A percentile compares a stretch with the other conserved stretches of the same genome.
These are phyloP conservation scores for Verbena officinalis DNA, from an alignment of 257 asterid genomes.

Conservation along the genomic window DNA sequence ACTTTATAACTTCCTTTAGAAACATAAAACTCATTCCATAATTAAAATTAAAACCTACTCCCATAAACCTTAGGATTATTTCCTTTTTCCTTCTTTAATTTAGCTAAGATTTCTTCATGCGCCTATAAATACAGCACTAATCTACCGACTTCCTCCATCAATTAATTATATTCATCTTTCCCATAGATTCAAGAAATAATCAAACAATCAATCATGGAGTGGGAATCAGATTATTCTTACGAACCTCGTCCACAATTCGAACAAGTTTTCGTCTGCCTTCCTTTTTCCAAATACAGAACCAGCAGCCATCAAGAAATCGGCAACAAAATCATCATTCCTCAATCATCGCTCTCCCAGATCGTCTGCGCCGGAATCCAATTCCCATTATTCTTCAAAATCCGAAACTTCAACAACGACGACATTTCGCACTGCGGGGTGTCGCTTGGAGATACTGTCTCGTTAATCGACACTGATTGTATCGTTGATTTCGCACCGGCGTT, in stretches of 20 bases:
- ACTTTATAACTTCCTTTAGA: too few relatives aligned
- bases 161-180: too few relatives aligned
- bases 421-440: conserved; percentile 23
- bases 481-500: conserved; percentile 21
- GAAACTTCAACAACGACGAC: neutral
- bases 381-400: conserved; percentile 10
- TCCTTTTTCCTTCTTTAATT: too few relatives aligned
- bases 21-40: too few relatives aligned
- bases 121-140: neutral
- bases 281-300: too few relatives aligned
- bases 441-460: conserved; percentile 1
- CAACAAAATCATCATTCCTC: conserved; percentile 19
- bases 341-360: neutral
- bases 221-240: conserved; percentile 6
- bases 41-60: too few relatives aligned
- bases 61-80: too few relatives aligned
- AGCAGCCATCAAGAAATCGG: conserved; percentile 13
- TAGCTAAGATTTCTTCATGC: too few relatives aligned
- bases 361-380: neutral
- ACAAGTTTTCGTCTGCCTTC: too few relatives aligned
- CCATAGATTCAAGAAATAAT: neutral
- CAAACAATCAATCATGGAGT: neutral
- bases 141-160: neutral
- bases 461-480: neutral
- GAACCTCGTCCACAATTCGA: neutral